phyloP scores from a whole-genome alignment of 306 rosid genomes.

The Amphicarpaea edgeworthii region DNA sequence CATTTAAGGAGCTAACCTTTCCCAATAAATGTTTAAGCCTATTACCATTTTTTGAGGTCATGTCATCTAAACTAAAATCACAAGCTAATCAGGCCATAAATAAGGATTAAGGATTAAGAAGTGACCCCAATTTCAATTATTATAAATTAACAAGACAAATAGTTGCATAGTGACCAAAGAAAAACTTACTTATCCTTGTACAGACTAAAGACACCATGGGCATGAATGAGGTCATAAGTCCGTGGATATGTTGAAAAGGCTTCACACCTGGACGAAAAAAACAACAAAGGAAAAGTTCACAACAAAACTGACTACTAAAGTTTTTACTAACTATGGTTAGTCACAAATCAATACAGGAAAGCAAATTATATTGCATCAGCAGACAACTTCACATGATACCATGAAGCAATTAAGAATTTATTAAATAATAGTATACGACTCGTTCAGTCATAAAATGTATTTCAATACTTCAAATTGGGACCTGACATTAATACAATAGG shows the following conservation, averaged over 20 bases:
- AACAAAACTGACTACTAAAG: not conserved
- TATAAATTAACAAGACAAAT: not conserved
- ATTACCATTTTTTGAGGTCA: conserved; percentile 6
- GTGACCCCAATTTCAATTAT: not conserved
- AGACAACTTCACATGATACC: not conserved
- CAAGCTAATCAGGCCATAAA: not conserved
- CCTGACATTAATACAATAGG: not conserved
- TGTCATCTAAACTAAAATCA: not conserved
- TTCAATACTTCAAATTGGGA: not conserved
- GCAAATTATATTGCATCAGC: not conserved
- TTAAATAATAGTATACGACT: not conserved
- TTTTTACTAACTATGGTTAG: not conserved
- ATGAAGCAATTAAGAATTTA: not conserved
- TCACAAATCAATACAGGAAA: not conserved
- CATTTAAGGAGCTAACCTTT: no score
- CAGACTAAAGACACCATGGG: conserved; percentile 49
- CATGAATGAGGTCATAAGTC: conserved; percentile 55
- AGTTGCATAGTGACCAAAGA: conserved; percentile 6
- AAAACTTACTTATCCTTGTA: conserved; percentile 51
- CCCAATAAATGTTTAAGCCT: not conserved
- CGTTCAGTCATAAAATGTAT: not conserved
- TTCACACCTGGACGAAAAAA: conserved; percentile 45
- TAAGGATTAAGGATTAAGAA: conserved; percentile 18
- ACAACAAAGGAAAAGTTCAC: not conserved
- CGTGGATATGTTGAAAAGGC: conserved; percentile 54